Evolutionary conservation across 139 green algal species (phyloP), one percentile per base, ranked within the genome.

Genomic region (Volvox reticuliferus): DNA sequence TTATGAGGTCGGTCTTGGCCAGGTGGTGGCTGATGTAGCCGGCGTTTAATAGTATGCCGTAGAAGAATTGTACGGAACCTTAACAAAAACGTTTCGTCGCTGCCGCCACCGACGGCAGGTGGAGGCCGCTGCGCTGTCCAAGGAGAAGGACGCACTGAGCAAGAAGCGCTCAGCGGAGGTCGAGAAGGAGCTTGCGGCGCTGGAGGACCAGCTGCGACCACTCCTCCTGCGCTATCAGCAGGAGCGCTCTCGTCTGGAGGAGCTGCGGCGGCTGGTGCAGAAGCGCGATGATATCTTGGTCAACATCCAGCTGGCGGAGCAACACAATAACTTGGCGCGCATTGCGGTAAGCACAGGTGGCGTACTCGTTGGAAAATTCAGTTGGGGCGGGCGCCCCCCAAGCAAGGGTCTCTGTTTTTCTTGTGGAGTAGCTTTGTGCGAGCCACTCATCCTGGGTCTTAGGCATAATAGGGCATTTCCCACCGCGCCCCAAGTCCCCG

Each of bases 91-190:
- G 44, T 55, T 55, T 55, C 44, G 5, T 55, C 44, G 44, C 44
- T 14, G 5, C 44, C 12, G 67, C 22, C 22, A 75, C 67, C 67
- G 22, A 13, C 71, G 1, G 21, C 75, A 81, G 75, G 95, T 99
- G 75, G 97, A 98, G 91, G 92, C 96, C 75, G 91, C 90, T n/a
- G 97, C 97, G 0, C 94, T 99, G 77, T 88, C 93, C 80, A 99
- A 98, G 92, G 97, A 99, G 92, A 98, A 98, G 94, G 97, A 99
- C 91, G 62, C 88, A 26, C 61, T 91, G 19, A 96, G 91, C 90
- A 73, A 91, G 73, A 91, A 92, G 36, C 94, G 97, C 28, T 88
- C 98, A 75, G 89, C 79, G 28, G 96, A 98, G 78, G 91, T 95
- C 76, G 50, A 87, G n/a, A 78, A 85, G 88, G 96, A 99, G 93